Evolutionary conservation across 2,329 filamentous ascomycete genomes (phyloP), one percentile per base, ranked within the genome.

Genomic region (Colletotrichum horii): DNA sequence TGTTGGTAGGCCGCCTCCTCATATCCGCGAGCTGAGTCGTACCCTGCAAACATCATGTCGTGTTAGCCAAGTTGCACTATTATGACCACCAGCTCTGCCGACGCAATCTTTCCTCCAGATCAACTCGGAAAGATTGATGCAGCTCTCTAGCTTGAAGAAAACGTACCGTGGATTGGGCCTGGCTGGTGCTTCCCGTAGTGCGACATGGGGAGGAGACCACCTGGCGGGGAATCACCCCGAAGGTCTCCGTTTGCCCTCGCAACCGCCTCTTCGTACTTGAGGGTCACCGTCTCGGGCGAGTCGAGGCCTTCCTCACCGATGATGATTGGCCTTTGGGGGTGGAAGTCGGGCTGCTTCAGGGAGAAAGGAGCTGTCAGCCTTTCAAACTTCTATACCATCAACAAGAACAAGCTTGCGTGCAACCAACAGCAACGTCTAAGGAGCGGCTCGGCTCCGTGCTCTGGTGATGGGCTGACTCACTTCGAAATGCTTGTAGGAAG

Each of bases 121-220:
- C 24, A 22, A 58, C 14, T 58, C 15, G 16, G 24, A 8, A 26
- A 15, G 26, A 61, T 38, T 28, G n/a, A 15, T 36, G 66, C 5
- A n/a, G 19, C 14, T 12, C 28, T 8, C 30, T 34, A 12, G 60
- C 56, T 30, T 48, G 19, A 60, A 22, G 1, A 61, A 28, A 75
- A 93, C 95, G 88, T 88, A 97, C 96, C 94, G 86, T 96, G 94
- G 88, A 96, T 91, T 84, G 93, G 94, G 84, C 93, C 89, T 85
- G 93, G 89, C 84, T 94, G 92, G 75, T 92, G 86, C 87, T 97
- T 98, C 89, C 95, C 96, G 86, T 93, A 93, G 85, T 78, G 77
- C 66, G 94, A 94, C 94, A 96, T 96, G 86, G 94, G 92, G 86
- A 94, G 87, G 81, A 92, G 84, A 83, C 87, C 77, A 58, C 76